Evolutionary conservation across 352 stramenopile species (phyloP).

Genomic region (Pythium rhizo-oryzae): DNA sequence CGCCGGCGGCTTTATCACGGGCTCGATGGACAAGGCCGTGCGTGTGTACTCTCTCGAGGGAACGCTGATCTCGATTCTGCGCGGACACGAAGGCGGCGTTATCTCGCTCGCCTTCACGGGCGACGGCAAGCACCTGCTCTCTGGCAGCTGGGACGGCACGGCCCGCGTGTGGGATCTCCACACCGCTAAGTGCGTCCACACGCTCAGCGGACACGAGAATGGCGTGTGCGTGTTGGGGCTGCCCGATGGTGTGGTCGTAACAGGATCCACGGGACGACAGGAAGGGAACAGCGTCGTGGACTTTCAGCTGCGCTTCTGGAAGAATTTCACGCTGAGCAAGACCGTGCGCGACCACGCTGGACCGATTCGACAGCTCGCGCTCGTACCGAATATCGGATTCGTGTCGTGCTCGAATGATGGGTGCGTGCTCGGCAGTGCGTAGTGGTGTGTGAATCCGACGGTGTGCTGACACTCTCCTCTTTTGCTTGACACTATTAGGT

Average conservation of each 20-base stretch:
- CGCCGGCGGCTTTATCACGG: constrained; percentile 64
- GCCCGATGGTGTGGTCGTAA: constrained; percentile 64
- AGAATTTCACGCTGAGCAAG: constrained; percentile 51
- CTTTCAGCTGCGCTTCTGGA: constrained; percentile 82
- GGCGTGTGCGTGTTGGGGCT: constrained; percentile 79
- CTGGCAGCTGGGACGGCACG: constrained; percentile 83
- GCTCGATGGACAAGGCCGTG: constrained; percentile 83
- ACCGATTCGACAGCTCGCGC: constrained; percentile 69
- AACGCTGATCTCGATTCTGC: constrained; percentile 43
- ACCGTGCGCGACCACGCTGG: constrained; percentile 66
- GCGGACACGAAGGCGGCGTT: constrained; percentile 74
- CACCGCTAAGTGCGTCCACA: constrained; percentile 52
- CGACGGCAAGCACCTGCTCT: constrained; percentile 55
- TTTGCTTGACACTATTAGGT: constrained; percentile 23
- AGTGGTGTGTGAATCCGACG: background rate
- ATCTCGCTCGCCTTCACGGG: constrained; percentile 62
- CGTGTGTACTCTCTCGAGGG: constrained; percentile 61
- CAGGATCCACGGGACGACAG: constrained; percentile 75
- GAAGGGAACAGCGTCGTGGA: constrained; percentile 77
- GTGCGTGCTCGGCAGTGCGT: constrained; percentile 12
- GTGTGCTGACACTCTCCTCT: background rate
- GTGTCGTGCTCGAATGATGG: constrained; percentile 88
- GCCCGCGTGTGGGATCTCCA: constrained; percentile 72
- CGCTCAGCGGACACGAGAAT: constrained; percentile 76
- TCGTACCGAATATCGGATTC: constrained; percentile 72